Base-by-base conservation (phyloP, 495 filamentous ascomycete species). In the Podospora australis region DNA sequence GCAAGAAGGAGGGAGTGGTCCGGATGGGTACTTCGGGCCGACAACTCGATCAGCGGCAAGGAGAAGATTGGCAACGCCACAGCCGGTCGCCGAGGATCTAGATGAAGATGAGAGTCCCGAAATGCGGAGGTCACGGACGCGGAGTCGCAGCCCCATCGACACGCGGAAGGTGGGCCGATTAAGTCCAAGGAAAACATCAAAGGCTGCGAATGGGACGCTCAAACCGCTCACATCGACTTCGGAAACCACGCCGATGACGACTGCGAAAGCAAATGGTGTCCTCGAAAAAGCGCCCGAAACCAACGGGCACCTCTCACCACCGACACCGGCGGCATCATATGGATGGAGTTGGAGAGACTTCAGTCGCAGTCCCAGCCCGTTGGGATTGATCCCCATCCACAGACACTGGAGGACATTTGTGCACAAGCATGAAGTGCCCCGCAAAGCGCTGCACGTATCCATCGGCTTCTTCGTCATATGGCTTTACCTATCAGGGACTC, bases 321-420 rank as follows among this genome's bases (percentile, higher is more conserved):
- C 77, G 9, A 65, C 71, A 24, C 73, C 74, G 5, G 61, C 71
- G 10, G 70, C 39, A n/a, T 62, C 63, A 41, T 58, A 65, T 24
- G 75, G 70, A 22, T 81, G 83, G 63, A 79, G 72, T 58, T 91
- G 86, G 82, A 78, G 84, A 28, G 83, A 87, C 57, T 70, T 96
- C 56, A 94, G 88, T 46, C 78, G 92, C 50, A 90, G 86, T 46
- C 92, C 92, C 2, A 89, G 84, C 48, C 92, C 92, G 4, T 75
- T 98, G 11, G 92, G 94, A 16, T 78, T 99, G 5, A 99, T 99
- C 50, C 92, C 92, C 19, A 90, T 97, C 56, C 92, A 99, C 62
- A 73, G 79, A 39, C 75, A 80, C 55, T 89, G 82, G 73, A 70
- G 81, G 49, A 77, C 70, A 4, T 81, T 89, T 47, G 81, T 87